Conservation (phyloP, 2,329 filamentous ascomycete genomes). For the Knoxdaviesia proteae region DNA sequence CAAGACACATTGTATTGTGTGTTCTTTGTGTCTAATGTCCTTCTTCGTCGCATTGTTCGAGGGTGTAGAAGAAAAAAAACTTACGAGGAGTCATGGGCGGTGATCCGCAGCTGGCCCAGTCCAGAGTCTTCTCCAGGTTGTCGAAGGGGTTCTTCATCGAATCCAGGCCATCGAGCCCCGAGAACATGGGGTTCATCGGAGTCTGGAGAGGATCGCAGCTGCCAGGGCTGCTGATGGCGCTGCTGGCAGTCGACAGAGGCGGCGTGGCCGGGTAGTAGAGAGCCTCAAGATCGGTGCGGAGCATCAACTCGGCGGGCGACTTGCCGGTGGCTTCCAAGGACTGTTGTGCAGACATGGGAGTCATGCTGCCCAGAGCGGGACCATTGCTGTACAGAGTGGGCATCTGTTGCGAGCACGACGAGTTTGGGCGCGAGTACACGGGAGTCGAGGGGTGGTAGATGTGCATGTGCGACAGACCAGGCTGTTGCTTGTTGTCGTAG, state of each 20-base stretch:
- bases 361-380: constrained; percentile 35
- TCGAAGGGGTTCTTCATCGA: constrained; percentile 51
- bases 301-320: constrained; percentile 51
- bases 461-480: constrained; percentile 49
- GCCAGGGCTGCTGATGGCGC: constrained; percentile 69
- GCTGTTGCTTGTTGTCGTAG: constrained; percentile 51
- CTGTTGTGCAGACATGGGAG: constrained; percentile 34
- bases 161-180: constrained; percentile 43
- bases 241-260: constrained; percentile 66
- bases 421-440: constrained; percentile 43
- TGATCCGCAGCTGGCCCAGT: constrained; percentile 60
- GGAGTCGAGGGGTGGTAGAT: constrained; percentile 50
- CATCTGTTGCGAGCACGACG: constrained; percentile 38
- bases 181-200: constrained; percentile 65
- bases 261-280: constrained; percentile 70
- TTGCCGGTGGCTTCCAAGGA: no score
- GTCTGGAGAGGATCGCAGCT: constrained; percentile 59
- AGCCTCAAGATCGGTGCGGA: constrained; percentile 55
- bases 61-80: constrained; percentile 14
- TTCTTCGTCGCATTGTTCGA: constrained; percentile 3
- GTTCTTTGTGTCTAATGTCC: background rate
- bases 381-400: constrained; percentile 34
- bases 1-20: no score
- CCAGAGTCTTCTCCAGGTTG: constrained; percentile 50
- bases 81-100: constrained; percentile 82